These are phyloP conservation scores for Rhizopogon salebrosus DNA, from an alignment of 768 basidiomycete genomes.

Conservation along the genomic window DNA sequence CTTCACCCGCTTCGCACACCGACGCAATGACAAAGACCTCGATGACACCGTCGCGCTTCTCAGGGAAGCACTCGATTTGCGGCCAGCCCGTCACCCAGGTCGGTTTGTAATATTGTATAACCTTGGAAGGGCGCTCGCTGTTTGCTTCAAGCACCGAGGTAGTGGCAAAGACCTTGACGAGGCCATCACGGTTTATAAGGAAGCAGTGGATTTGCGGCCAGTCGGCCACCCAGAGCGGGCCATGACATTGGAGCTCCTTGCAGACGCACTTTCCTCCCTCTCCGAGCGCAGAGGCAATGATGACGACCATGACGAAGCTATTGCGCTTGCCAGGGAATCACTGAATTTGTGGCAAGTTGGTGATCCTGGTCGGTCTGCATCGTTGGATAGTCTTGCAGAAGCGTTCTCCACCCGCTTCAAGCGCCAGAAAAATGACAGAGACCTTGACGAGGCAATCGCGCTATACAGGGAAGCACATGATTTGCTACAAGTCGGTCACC, in stretches of 20 bases:
- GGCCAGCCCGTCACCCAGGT: too few species aligned
- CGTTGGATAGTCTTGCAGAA: conserved; percentile 10
- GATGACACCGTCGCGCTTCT: too few species aligned
- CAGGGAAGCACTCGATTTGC: too few species aligned
- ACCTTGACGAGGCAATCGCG: conserved; percentile 8
- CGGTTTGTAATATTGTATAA: too few species aligned
- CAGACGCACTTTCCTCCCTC: too few species aligned
- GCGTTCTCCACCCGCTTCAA: conserved; percentile 5
- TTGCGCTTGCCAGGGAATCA: conserved; percentile 7
- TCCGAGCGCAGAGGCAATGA: neutral
- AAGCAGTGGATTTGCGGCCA: conserved; percentile 9
- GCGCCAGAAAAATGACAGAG: too few species aligned
- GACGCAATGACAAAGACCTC: conserved; percentile 7
- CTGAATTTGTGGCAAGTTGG: conserved; percentile 10
- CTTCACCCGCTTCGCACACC: neutral
- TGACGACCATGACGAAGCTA: neutral
- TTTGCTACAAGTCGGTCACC: conserved; percentile 5
- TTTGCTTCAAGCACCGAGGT: too few species aligned
- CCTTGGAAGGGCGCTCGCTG: conserved; percentile 5
- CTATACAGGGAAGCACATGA: conserved; percentile 4
- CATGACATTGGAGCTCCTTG: too few species aligned
- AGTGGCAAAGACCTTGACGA: conserved; percentile 10
- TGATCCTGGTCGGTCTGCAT: conserved; percentile 9
- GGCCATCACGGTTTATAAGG: conserved; percentile 5
- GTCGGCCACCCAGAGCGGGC: conserved; percentile 8